Base-by-base conservation (phyloP, 2,329 filamentous ascomycete genomes). In the Aspergillus tanneri region DNA sequence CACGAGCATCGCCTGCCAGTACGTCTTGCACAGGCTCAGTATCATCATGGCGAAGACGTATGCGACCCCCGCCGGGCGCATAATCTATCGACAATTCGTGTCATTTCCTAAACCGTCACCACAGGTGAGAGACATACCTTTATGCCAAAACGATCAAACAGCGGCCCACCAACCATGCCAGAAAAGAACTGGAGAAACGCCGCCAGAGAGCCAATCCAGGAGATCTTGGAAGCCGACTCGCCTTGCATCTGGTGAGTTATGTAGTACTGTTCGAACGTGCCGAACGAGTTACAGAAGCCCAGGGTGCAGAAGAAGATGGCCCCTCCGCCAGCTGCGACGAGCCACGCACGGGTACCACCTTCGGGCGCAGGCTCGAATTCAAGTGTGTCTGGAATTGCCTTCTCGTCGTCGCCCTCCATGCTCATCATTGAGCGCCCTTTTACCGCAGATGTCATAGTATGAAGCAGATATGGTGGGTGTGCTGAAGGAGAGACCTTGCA, bases 11-110 rank as follows among this genome's bases (percentile, higher is more conserved):
- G 80, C 75, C 24, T 81, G 78, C 54, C 75, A 81, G 60, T 79
- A 81, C 44, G 77, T 53, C 0, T 69, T 76, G 41, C 73, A 83
- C 48, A 86, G 65, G 4, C 74, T 78, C 0, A 79, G 73, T 81
- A 85, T 83, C 80, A 86, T 85, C 5, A 86, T 59, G 4, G 80
- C 79, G 45, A 85, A 79, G 14, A 86, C 76, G 24, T 53, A 56
- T 4, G 44, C n/a, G 3, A 59, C 8, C 1, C 49, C 50, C 2
- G 56, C 43, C 11, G 50, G 47, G 1, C 52, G 44, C 18, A 60
- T 54, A 8, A 57, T 41, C 56, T 60, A 16, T 10, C 16, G 28
- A 42, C 40, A 37, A 18, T 14, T 24, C n/a, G n/a, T n/a, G n/a
- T n/a, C n/a, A n/a, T n/a, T n/a, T n/a, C n/a, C n/a, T n/a, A n/a